Evolutionary conservation across 495 filamentous ascomycete genomes (phyloP).

Genomic region (Rostrohypoxylon terebratum): DNA sequence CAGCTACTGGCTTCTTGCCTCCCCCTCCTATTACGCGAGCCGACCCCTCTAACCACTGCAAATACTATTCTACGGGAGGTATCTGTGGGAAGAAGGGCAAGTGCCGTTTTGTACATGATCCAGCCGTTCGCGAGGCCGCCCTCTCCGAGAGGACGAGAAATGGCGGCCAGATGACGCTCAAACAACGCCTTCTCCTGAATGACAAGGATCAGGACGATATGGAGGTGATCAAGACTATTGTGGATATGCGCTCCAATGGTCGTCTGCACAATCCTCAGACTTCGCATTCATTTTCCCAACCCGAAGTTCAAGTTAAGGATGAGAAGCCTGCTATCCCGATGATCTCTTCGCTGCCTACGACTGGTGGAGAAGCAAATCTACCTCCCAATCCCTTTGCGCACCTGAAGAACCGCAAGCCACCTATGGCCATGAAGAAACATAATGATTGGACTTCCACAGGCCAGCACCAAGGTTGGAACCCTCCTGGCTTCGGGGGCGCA

Average conservation of each 20-base stretch:
- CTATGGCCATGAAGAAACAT: slow-evolving; percentile 23
- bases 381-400: slow-evolving; percentile 48
- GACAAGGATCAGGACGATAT: slow-evolving; percentile 69
- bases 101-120: slow-evolving; percentile 71
- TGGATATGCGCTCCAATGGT: slow-evolving; percentile 48
- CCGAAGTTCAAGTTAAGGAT: slow-evolving; percentile 27
- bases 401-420: slow-evolving; percentile 37
- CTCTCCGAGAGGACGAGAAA: slow-evolving; percentile 64
- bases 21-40: slow-evolving; percentile 62
- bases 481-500: slow-evolving; percentile 26
- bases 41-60: slow-evolving; percentile 67
- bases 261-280: slow-evolving; percentile 47
- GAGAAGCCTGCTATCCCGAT: slow-evolving; percentile 24
- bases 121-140: slow-evolving; percentile 63
- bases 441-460: slow-evolving; percentile 30
- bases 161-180: slow-evolving; percentile 66
- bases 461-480: slow-evolving; percentile 30
- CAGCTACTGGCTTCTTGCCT: slow-evolving; percentile 42
- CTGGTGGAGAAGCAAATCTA: slow-evolving; percentile 47
- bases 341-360: slow-evolving; percentile 46
- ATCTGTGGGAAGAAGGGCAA: slow-evolving; percentile 72
- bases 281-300: slow-evolving; percentile 13
- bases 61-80: slow-evolving; percentile 70
- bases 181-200: slow-evolving; percentile 66
- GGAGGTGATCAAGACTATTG: slow-evolving; percentile 64